phyloP scores from a whole-genome alignment of 768 basidiomycete species.

The Phylloporus scabripes region DNA sequence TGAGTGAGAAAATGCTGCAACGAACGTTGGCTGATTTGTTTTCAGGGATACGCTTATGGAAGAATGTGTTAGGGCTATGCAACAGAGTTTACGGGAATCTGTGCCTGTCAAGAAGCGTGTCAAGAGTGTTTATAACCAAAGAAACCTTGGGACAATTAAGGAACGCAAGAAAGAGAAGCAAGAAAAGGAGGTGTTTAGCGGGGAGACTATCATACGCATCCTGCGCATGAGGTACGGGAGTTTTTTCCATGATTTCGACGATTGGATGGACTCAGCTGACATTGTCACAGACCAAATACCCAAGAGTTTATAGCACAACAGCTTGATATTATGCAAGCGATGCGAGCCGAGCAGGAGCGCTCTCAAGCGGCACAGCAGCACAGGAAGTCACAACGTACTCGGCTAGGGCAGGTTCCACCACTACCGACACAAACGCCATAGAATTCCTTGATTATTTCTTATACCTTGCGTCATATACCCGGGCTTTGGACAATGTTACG shows the following conservation, averaged over 20 bases:
- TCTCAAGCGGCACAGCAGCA: conserved; percentile 57
- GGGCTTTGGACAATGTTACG: neutral
- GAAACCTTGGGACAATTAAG: conserved; percentile 94
- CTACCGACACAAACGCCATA: conserved; percentile 24
- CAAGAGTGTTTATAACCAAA: conserved; percentile 88
- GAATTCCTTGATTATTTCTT: conserved; percentile 5
- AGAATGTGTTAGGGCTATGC: conserved; percentile 94
- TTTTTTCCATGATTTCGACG: neutral
- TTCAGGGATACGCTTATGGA: conserved; percentile 79
- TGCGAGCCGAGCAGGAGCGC: conserved; percentile 78
- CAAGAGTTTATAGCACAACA: conserved; percentile 87
- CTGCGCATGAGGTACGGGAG: conserved; percentile 84
- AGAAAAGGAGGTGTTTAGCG: conserved; percentile 67
- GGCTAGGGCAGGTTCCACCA: conserved; percentile 26
- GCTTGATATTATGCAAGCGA: conserved; percentile 70
- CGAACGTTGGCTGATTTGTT: conserved; percentile 4
- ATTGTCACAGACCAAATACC: conserved; percentile 56
- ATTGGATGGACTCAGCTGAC: conserved; percentile 2
- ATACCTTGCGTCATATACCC: conserved; percentile 28
- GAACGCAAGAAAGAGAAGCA: conserved; percentile 86
- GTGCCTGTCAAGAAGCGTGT: conserved; percentile 81
- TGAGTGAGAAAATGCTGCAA: conserved; percentile 34
- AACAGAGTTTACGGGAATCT: conserved; percentile 69
- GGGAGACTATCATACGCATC: conserved; percentile 92
- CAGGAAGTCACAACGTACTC: conserved; percentile 54